Conservation (phyloP, 176 grass and related monocot species). For the Triticum urartu region DNA sequence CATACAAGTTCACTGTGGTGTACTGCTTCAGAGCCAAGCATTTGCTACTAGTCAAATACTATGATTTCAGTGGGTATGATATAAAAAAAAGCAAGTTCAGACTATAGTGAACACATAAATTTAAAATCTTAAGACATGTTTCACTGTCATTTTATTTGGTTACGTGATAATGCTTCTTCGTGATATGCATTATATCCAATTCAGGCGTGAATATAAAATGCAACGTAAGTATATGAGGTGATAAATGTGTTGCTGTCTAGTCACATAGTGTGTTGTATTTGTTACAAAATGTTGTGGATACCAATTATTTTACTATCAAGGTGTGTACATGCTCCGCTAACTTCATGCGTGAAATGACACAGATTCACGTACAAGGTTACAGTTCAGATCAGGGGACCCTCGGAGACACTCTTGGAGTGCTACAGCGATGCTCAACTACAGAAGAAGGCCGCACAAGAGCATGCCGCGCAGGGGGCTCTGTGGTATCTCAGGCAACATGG, state of each 20-base stretch:
- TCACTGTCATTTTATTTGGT: background rate
- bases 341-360: slow-evolving; percentile 24
- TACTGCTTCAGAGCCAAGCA: too few species aligned
- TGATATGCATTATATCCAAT: background rate
- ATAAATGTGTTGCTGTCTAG: background rate
- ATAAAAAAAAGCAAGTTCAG: too few species aligned
- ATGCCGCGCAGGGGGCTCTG: slow-evolving; percentile 74
- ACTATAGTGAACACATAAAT: too few species aligned
- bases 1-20: too few species aligned
- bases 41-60: too few species aligned
- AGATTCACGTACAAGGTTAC: slow-evolving; percentile 90
- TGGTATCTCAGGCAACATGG: slow-evolving; percentile 74
- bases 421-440: slow-evolving; percentile 57
- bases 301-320: background rate
- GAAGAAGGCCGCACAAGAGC: slow-evolving; percentile 73
- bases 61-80: too few species aligned
- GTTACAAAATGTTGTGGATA: background rate
- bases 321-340: background rate
- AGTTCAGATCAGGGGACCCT: slow-evolving; percentile 47
- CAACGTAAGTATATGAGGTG: background rate
- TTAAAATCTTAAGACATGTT: background rate
- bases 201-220: background rate
- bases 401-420: slow-evolving; percentile 49
- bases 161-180: background rate
- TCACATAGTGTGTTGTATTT: background rate